Base-by-base conservation (phyloP, 179 eudicot species). In the Gypsophila paniculata region DNA sequence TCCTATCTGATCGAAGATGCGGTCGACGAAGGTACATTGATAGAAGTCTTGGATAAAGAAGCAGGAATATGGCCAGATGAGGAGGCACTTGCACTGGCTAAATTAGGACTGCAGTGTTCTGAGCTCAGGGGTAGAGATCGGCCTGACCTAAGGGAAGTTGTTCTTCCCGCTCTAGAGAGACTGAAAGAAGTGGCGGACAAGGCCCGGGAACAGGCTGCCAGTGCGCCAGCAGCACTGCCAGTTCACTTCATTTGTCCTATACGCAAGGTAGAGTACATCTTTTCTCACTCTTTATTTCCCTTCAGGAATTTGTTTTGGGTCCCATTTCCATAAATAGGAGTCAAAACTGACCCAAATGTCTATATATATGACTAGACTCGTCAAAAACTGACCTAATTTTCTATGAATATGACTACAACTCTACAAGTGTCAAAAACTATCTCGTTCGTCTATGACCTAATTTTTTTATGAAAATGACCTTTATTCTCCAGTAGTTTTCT, bases 71-170 rank as follows among this genome's bases (percentile, higher is more conserved):
- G 97, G 97, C 95, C 97, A 6, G 62, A 79, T 48, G 80, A 81
- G 74, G 91, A 86, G 71, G 80, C 95, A 2, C 82, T 78, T 72
- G 87, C 86, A 62, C 71, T 91, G 73, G 90, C 86, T 58, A 5
- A 19, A 13, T 61, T 89, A 72, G 97, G 88, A 21, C 66, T 91
- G 62, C 80, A 74, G 70, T 91, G 95, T 83, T 78, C 90, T 1
- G 97, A 91, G 81, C 80, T 91, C 60, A 77, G 91, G 29, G 87
- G 90, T 54, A 82, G 75, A 77, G 97, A 91, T 73, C 81, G 97
- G 65, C 97, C 95, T 21, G 89, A 87, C 78, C 70, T 91, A 71
- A 80, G 79, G 44, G 86, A 78, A 0, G 38, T 58, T 39, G 78
- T 91, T 54, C 87, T 91, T 65, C 89, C 97, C 18, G 70, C 54